A percentile compares a stretch with the other conserved stretches of the same genome.
Evolutionary conservation across 2,329 filamentous ascomycete genomes (phyloP).

Genomic region (Clonostachys rhizophaga): DNA sequence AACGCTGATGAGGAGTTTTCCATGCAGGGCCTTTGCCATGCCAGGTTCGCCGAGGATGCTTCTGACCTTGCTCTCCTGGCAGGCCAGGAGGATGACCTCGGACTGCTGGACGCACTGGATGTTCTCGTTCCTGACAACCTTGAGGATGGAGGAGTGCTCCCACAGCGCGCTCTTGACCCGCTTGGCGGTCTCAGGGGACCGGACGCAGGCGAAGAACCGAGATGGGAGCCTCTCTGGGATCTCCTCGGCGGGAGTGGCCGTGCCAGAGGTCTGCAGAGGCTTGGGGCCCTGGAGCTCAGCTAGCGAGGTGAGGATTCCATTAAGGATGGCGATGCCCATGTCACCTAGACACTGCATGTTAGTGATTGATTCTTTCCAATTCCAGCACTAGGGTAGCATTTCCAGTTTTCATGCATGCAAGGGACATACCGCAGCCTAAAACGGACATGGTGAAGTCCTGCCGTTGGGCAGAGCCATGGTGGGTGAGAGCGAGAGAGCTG

Average conservation of each 20-base stretch:
- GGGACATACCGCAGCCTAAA: constrained; percentile 69
- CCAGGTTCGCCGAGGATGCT: constrained; percentile 63
- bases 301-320: constrained; percentile 71
- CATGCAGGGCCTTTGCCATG: constrained; percentile 67
- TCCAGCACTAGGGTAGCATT: background rate
- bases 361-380: background rate
- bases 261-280: constrained; percentile 37
- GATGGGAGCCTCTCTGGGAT: constrained; percentile 58
- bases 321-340: constrained; percentile 81
- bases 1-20: constrained; percentile 80
- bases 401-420: background rate
- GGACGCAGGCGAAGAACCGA: constrained; percentile 78
- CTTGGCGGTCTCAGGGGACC: constrained; percentile 63
- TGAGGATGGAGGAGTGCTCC: constrained; percentile 57
- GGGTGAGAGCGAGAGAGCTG: constrained; percentile 19
- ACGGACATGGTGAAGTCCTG: constrained; percentile 67
- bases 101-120: constrained; percentile 60
- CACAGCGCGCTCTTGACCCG: constrained; percentile 62
- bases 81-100: constrained; percentile 72
- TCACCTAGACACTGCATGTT: constrained; percentile 49
- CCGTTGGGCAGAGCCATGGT: constrained; percentile 12
- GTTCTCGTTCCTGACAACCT: constrained; percentile 69
- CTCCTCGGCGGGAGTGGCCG: constrained; percentile 38
- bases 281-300: constrained; percentile 41
- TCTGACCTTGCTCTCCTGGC: constrained; percentile 73